These are phyloP conservation scores for Hypoxylon sp. DNA, from an alignment of 2,329 filamentous ascomycete species.

Conservation along the genomic window DNA sequence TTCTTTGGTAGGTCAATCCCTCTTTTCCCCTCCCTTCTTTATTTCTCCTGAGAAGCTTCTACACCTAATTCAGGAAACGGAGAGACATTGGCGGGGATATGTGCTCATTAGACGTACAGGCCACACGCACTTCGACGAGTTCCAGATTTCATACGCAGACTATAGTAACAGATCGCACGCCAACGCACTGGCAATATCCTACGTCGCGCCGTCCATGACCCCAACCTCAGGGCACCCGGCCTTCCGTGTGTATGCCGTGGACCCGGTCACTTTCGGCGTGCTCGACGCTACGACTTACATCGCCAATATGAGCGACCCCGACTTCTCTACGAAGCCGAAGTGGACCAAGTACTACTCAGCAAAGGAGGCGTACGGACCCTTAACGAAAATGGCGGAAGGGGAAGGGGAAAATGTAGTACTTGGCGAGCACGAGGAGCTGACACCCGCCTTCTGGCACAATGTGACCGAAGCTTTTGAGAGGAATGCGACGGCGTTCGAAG, in stretches of 20 bases:
- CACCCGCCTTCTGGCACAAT: slow-evolving; percentile 70
- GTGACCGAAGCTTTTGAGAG: slow-evolving; percentile 63
- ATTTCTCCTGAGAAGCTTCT: background rate
- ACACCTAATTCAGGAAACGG: too few relatives aligned
- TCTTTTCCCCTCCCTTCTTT: background rate
- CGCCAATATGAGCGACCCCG: slow-evolving; percentile 62
- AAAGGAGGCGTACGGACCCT: slow-evolving; percentile 64
- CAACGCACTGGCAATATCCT: slow-evolving; percentile 64
- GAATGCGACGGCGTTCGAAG: slow-evolving; percentile 59
- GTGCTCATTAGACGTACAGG: slow-evolving; percentile 44
- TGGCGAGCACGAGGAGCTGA: slow-evolving; percentile 59
- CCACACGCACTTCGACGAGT: slow-evolving; percentile 69
- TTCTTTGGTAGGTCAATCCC: slow-evolving; percentile 59
- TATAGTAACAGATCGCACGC: slow-evolving; percentile 57
- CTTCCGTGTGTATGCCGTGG: slow-evolving; percentile 70
- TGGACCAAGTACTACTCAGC: slow-evolving; percentile 70
- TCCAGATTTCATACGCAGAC: slow-evolving; percentile 66
- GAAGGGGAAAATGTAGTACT: slow-evolving; percentile 42
- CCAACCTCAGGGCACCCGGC: slow-evolving; percentile 67
- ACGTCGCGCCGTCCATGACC: slow-evolving; percentile 66
- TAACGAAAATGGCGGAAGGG: slow-evolving; percentile 57
- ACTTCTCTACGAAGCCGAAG: slow-evolving; percentile 59
- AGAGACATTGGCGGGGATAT: too few relatives aligned
- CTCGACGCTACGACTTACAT: slow-evolving; percentile 67
- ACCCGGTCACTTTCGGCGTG: slow-evolving; percentile 67